Evolutionary conservation across 2,329 filamentous ascomycete genomes (phyloP).

Genomic region (Penicillium sp.): DNA sequence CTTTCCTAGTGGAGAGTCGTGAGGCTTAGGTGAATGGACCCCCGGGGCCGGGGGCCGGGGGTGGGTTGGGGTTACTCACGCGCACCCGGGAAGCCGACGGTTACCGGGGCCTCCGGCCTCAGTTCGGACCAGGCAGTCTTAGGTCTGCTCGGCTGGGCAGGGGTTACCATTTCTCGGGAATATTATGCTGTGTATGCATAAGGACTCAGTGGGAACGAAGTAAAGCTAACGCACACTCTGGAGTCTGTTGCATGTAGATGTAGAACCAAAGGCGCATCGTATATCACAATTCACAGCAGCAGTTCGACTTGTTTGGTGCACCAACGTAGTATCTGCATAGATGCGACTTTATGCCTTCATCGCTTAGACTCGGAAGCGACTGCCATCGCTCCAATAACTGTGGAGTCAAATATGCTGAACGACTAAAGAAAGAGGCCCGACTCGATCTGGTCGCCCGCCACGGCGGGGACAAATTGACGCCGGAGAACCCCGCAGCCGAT

Average conservation of each 20-base stretch:
- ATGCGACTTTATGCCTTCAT: neutral
- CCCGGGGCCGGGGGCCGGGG: no score
- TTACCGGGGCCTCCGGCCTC: neutral
- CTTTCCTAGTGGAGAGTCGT: neutral
- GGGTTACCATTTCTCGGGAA: neutral
- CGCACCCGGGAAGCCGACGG: neutral
- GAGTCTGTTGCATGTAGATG: neutral
- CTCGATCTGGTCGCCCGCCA: neutral
- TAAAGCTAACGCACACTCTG: no score
- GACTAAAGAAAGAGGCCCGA: neutral
- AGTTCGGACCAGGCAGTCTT: neutral
- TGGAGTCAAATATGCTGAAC: neutral
- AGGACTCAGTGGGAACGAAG: neutral
- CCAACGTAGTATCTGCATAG: no score
- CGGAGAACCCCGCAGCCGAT: slow-evolving; percentile 8
- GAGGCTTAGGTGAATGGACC: neutral
- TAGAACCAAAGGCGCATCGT: neutral
- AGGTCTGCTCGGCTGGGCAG: neutral
- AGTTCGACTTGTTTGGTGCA: no score
- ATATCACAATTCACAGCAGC: no score
- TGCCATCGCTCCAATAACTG: neutral
- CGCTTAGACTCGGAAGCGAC: neutral
- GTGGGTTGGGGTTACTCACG: neutral
- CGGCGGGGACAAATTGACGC: neutral
- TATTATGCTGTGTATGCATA: neutral